A percentile compares a stretch with the other conserved stretches of the same genome.
Evolutionary conservation across 1,284 basidiomycete genomes (phyloP).

Genomic region (Rhizopogon parksii): DNA sequence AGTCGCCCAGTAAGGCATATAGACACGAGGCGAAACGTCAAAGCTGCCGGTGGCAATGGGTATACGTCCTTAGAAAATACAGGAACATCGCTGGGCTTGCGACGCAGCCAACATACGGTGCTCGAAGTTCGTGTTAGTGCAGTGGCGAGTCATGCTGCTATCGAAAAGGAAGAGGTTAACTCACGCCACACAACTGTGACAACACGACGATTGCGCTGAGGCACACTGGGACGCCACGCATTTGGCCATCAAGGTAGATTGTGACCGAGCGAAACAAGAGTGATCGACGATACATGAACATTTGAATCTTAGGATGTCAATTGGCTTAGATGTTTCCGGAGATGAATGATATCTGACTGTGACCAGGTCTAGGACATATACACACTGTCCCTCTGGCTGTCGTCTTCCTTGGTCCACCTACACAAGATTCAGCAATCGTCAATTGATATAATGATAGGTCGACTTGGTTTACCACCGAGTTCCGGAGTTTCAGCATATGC

Average conservation of each 20-base stretch:
- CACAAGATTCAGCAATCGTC: background rate
- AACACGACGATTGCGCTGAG: background rate
- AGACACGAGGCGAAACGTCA: slow-evolving; percentile 19
- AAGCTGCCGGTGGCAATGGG: background rate
- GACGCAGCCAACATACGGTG: background rate
- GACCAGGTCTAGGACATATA: background rate
- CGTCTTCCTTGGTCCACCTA: slow-evolving; percentile 34
- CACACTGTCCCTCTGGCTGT: slow-evolving; percentile 29
- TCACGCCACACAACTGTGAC: background rate
- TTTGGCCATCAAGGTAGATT: background rate
- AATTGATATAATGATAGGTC: background rate
- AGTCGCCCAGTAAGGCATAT: slow-evolving; percentile 4
- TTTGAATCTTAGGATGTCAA: background rate
- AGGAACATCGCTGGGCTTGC: background rate
- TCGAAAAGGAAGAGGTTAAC: background rate
- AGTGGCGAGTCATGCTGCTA: background rate
- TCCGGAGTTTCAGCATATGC: slow-evolving; percentile 17
- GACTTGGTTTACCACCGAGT: slow-evolving; percentile 30
- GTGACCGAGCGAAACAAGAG: background rate
- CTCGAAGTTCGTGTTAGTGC: background rate
- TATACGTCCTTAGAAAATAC: background rate
- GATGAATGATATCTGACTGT: slow-evolving; percentile 22
- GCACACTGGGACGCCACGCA: background rate
- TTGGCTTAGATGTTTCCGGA: slow-evolving; percentile 19
- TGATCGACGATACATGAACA: background rate